Evolutionary conservation across 1,139 yeast genomes (phyloP), one percentile per base, ranked within the genome.

Genomic region (Yamadazyma dendronema): DNA sequence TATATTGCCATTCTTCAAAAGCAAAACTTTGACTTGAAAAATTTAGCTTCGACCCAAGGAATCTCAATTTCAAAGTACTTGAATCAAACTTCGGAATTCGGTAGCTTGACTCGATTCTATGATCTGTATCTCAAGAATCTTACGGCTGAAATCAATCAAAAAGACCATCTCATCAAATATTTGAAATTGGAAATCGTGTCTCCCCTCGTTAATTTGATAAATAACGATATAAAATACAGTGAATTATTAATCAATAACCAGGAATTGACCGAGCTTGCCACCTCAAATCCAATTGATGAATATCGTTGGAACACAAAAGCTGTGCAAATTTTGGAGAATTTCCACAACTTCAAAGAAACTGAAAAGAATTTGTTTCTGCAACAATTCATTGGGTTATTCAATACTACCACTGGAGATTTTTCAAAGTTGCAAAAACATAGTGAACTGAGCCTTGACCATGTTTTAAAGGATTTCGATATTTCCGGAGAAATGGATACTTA

Each of bases 291-390:
- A 21, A 55, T 62, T 44, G 66, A 72, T 24, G 75, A 70, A 42
- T 62, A 67, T 38, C 63, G 64, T 47, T 89, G 96, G 95, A 83
- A 80, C 46, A 68, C 76, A 40, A 81, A 82, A 56, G 92, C 95
- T 1, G 94, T 96, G 2, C 79, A 73, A 45, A 77, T 84, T 28
- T 83, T 87, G 54, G 85, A 83, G 49, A 79, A 79, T 50, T 81
- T 89, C 57, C 95, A 88, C 59, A 71, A 70, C 44, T 81, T 82
- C 48, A 96, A 90, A 57, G 74, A 68, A 41, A 67, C 68, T 43
- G 81, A 95, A 54, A 71, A 85, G 43, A 74, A 76, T 37, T 67
- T 81, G 52, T 59, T 88, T 38, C 84, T 87, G 54, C 85, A 85
- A 47, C 69, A 79, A 17, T 69, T 89, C 42, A 69, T 86, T 40